Base-by-base conservation (phyloP, 306 rosid genomes). In the Prunus mongolica region DNA sequence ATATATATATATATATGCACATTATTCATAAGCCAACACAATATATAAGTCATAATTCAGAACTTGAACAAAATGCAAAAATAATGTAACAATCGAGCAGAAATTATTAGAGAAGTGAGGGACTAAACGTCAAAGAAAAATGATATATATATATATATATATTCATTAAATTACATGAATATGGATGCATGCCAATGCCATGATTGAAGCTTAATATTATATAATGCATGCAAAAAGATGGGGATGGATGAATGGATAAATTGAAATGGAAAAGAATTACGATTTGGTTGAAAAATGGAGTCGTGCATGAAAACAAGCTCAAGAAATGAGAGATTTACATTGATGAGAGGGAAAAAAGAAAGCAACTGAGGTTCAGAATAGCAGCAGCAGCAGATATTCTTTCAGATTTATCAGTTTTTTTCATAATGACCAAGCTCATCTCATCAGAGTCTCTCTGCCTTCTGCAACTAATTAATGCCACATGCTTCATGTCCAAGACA, bases 361-460 rank as follows among this genome's bases (percentile, higher is more conserved):
- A 83, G 91, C 85, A 81, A 28, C 73, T 65, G 18, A 83, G 82
- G 51, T 34, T 38, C 27, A 65, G 30, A 83, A 79, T 69, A 72
- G 85, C 19, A 76, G 61, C 19, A 76, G 61, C 73, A 84, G 66
- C 93, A 75, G 87, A 85, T 77, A 61, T 83, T 41, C 78, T 84
- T 30, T 81, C 90, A 91, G 92, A 88, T 75, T 84, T 82, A 85
- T 82, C 89, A 88, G 88, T 38, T 84, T 84, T 83, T 87, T 80
- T 85, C 87, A 80, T 79, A 81, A 91, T 91, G 86, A 88, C 67
- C 74, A 79, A 87, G 78, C 71, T 65, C 15, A 38, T 38, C 71
- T 65, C 15, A 38, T 38, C 44, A 38, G 9, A 38, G 9, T 38
- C 44, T 86, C 76, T 82, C 77, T 79, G 69, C 80, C 24, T 30